A percentile compares a stretch with the other conserved stretches of the same genome.
Conservation (phyloP, 2,329 filamentous ascomycete genomes). For the Fonsecaea pedrosoi region DNA sequence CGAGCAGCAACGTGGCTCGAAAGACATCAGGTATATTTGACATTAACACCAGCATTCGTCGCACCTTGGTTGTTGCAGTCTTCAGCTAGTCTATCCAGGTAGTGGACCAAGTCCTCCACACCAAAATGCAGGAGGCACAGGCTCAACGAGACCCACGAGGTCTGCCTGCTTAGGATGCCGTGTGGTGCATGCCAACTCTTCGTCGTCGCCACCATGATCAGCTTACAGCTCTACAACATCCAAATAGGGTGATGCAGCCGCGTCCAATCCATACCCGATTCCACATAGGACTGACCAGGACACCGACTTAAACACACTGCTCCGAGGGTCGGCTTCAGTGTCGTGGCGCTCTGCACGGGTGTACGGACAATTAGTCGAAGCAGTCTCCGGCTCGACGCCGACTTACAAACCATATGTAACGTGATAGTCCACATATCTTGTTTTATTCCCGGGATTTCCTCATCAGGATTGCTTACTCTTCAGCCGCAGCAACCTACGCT, state of each 20-base stretch:
- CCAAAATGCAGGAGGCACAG: not conserved
- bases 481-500: not conserved
- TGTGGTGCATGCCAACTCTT: too few species aligned
- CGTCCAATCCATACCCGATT: too few species aligned
- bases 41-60: not conserved
- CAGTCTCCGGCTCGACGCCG: not conserved
- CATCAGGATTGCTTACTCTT: not conserved
- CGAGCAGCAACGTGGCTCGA: not conserved
- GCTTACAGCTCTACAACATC: too few species aligned
- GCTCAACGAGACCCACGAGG: not conserved
- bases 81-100: not conserved
- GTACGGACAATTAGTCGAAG: not conserved
- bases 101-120: not conserved
- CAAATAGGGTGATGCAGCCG: too few species aligned
- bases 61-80: not conserved
- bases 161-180: too few species aligned
- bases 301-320: too few species aligned
- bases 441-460: not conserved
- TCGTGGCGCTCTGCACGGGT: too few species aligned
- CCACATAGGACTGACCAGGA: too few species aligned
- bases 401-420: not conserved
- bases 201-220: too few species aligned
- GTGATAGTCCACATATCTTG: not conserved
- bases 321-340: too few species aligned
- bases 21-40: not conserved